Evolutionary conservation across 345 rosid genomes (phyloP).

Genomic region (Populus simonii): DNA sequence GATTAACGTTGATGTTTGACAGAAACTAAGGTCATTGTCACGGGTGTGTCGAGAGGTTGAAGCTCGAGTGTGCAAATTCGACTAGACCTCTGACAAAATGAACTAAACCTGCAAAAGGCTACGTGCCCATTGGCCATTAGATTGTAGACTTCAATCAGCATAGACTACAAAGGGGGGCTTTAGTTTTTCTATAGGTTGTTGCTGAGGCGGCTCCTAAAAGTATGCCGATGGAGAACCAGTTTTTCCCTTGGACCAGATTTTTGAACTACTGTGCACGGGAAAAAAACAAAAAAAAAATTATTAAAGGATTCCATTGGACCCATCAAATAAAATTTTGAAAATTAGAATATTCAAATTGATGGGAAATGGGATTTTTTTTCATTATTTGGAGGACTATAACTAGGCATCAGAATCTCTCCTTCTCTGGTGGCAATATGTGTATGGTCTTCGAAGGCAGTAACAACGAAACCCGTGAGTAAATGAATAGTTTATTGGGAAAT

Average conservation of each 20-base stretch:
- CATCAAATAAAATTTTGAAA: background rate
- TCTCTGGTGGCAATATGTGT: too few species aligned
- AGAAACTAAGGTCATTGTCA: background rate
- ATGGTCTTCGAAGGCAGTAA: background rate
- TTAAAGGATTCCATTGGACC: conserved; percentile 13
- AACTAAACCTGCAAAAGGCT: too few species aligned
- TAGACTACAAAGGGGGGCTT: background rate
- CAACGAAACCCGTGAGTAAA: background rate
- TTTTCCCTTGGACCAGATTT: background rate
- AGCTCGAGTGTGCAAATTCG: background rate
- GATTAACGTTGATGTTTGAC: background rate
- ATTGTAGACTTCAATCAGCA: background rate
- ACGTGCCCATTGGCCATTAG: background rate
- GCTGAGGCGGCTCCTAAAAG: background rate
- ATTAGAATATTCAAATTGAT: background rate
- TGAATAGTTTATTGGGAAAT: too few species aligned
- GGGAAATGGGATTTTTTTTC: background rate
- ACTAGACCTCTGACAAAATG: background rate
- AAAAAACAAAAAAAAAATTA: background rate
- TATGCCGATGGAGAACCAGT: background rate
- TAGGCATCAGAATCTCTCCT: too few species aligned
- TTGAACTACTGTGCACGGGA: background rate
- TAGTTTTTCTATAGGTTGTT: background rate
- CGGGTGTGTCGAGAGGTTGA: background rate
- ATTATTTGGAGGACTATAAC: too few species aligned